phyloP scores from a whole-genome alignment of 106 monocot genomes.

The Allium sativum region DNA sequence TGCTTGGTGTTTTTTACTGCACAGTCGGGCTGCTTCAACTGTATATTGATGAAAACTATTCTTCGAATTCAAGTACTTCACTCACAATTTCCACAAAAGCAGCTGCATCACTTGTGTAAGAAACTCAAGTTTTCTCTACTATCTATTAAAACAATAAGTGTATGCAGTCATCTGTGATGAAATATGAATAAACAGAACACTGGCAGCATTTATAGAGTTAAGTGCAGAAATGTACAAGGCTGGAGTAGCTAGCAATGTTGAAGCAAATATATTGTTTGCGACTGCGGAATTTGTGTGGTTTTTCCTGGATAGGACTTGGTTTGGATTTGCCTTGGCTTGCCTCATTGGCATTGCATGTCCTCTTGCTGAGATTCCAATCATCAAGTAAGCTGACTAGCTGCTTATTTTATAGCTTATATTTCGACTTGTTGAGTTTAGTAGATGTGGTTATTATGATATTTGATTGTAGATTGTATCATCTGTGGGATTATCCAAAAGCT shows the following conservation, averaged over 20 bases:
- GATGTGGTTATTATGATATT: background rate
- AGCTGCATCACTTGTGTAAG: conserved; percentile 40
- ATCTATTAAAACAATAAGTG: background rate
- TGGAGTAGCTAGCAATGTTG: conserved; percentile 47
- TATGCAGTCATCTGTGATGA: background rate
- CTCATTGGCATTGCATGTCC: conserved; percentile 49
- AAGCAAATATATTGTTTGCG: conserved; percentile 54
- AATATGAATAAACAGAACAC: conserved; percentile 1
- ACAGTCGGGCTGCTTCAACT: conserved; percentile 53
- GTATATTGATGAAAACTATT: conserved; percentile 41
- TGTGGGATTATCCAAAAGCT: conserved; percentile 65
- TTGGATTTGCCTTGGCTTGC: conserved; percentile 58
- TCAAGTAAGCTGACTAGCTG: conserved; percentile 31
- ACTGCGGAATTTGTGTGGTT: conserved; percentile 59
- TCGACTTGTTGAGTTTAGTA: too few species aligned
- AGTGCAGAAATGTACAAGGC: conserved; percentile 69
- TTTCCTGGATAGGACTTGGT: conserved; percentile 51
- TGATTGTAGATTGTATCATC: conserved; percentile 38
- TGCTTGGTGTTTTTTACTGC: conserved; percentile 68
- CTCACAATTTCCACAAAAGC: conserved; percentile 36
- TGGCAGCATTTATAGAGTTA: conserved; percentile 39
- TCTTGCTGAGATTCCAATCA: conserved; percentile 60
- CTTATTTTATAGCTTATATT: background rate
- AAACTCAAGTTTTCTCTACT: background rate
- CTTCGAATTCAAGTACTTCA: conserved; percentile 14